Base-by-base conservation (phyloP, 495 filamentous ascomycete genomes). In the Parachaetomium inaequale region DNA sequence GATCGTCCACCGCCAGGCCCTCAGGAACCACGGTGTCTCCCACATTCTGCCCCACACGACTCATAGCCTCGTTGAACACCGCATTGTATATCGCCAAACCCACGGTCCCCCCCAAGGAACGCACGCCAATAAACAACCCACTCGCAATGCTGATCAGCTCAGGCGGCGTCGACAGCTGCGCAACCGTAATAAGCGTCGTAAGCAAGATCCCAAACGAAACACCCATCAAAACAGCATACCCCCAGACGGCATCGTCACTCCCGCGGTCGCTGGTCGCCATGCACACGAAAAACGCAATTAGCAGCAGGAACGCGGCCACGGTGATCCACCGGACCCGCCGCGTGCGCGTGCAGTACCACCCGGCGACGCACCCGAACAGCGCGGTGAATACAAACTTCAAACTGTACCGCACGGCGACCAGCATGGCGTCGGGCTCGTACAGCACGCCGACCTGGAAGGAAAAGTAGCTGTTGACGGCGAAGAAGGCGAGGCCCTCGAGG, bases 391-490 rank as follows among this genome's bases (percentile, higher is more conserved):
- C 65, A 45, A 73, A 67, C 29, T 60, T 60, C 32, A 74, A 63
- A 31, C 59, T 62, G 56, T 66, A 75, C n/a, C 67, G 56, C 10
- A 64, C 53, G 7, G 66, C 68, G 21, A 66, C 63, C 7, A 68
- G 36, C 29, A 75, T 53, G 21, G 61, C 52, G 28, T 75, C 70
- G 0, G 50, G 61, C 63, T 74, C 70, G 58, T 69, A 75, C 10
- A 75, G 55, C 4, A 70, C 56, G 47, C 50, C 59, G 47, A 74
- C 56, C 59, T 76, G 51, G 52, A 71, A 75, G n/a, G 72, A 64
- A 43, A 74, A 74, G 55, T 76, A 76, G 53, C 59, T 72, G 51
- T 75, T 76, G 21, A 72, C 66, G 26, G 70, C 71, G 42, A 75
- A 75, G 58, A 76, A 76, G 40, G 68, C 69, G 2, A 74, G 34